Conservation (phyloP, 1,139 yeast species). For the Debaryomyces subglobosus region DNA sequence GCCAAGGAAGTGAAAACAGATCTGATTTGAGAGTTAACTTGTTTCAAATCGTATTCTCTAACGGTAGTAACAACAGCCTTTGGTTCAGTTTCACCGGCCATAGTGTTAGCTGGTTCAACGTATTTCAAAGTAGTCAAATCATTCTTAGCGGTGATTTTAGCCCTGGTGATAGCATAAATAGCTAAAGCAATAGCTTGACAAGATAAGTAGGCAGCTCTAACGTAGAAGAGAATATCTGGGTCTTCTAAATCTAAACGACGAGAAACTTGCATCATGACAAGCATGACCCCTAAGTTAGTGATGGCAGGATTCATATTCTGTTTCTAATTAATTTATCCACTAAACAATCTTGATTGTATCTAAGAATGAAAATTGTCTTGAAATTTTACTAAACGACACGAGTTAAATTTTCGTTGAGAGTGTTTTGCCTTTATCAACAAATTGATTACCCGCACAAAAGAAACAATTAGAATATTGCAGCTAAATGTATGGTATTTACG, state of each 20-base stretch:
- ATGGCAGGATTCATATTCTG: conserved; percentile 78
- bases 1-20: conserved; percentile 87
- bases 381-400: conserved; percentile 1
- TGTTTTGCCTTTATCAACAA: neutral
- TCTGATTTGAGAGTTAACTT: conserved; percentile 77
- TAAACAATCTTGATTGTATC: neutral
- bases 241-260: conserved; percentile 89
- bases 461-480: conserved; percentile 4
- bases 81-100: conserved; percentile 74
- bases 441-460: conserved; percentile 7
- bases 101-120: conserved; percentile 82
- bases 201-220: conserved; percentile 70
- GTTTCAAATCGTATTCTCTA: conserved; percentile 90
- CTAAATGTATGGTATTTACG: neutral
- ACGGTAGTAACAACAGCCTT: conserved; percentile 86
- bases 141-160: conserved; percentile 69
- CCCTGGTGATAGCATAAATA: conserved; percentile 67
- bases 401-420: conserved; percentile 1
- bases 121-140: conserved; percentile 91
- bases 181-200: conserved; percentile 69
- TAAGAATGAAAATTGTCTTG: neutral
- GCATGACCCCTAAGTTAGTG: conserved; percentile 86
- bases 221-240: conserved; percentile 72
- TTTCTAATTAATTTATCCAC: neutral
- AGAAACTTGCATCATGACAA: conserved; percentile 95